phyloP scores from a whole-genome alignment of 768 basidiomycete species.

The Imleria badia region DNA sequence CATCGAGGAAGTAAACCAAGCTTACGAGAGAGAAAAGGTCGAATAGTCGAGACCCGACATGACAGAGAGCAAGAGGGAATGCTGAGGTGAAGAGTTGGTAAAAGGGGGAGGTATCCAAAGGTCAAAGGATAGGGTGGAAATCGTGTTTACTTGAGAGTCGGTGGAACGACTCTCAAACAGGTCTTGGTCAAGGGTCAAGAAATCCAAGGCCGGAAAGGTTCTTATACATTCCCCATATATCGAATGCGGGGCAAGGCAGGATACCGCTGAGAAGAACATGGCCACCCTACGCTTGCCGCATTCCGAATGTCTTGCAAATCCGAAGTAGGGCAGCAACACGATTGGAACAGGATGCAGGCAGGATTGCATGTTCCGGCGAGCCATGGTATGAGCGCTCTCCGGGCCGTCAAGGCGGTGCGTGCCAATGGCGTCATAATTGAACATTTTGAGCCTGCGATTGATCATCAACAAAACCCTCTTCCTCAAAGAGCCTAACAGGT shows the following conservation, averaged over 20 bases:
- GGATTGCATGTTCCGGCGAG: constrained; percentile 29
- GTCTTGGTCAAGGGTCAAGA: constrained; percentile 26
- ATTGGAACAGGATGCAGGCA: constrained; percentile 33
- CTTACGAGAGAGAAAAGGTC: constrained; percentile 29
- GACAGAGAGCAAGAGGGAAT: not conserved
- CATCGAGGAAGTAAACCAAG: not conserved
- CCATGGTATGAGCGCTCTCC: constrained; percentile 24
- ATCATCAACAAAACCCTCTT: constrained; percentile 32
- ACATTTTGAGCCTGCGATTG: constrained; percentile 20
- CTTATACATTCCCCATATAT: constrained; percentile 29
- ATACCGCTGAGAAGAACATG: constrained; percentile 26
- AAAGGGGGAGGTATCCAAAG: constrained; percentile 6
- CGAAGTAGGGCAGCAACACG: constrained; percentile 33
- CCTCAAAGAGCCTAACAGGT: constrained; percentile 31
- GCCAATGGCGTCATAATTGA: constrained; percentile 26
- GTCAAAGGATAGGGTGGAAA: constrained; percentile 12
- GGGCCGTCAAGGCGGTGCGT: constrained; percentile 28
- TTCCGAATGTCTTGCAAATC: constrained; percentile 31
- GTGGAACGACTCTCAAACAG: constrained; percentile 23
- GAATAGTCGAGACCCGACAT: constrained; percentile 30
- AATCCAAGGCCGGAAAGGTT: constrained; percentile 24
- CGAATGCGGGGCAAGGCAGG: constrained; percentile 22
- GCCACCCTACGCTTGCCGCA: constrained; percentile 28
- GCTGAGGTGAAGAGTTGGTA: constrained; percentile 2
- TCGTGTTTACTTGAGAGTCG: constrained; percentile 18